phyloP scores from a whole-genome alignment of 2,329 filamentous ascomycete genomes.

The Didymellaceae sp. region DNA sequence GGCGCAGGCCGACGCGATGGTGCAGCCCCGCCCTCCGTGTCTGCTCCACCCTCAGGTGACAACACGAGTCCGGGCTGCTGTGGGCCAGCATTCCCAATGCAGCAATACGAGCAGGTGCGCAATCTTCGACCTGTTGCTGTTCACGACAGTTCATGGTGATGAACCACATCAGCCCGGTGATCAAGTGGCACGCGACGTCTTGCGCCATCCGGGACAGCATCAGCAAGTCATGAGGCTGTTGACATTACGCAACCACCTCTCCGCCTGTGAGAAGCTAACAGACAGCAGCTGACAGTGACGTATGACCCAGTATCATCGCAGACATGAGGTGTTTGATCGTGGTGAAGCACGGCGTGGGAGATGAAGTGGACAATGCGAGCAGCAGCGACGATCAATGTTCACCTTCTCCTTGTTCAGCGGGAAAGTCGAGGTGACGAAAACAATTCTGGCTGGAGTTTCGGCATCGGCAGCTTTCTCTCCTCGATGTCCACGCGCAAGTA shows the following conservation, averaged over 20 bases:
- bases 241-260: slow-evolving; percentile 6
- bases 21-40: slow-evolving; percentile 11
- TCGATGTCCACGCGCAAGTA: background rate
- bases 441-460: background rate
- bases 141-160: background rate
- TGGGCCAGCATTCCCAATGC: slow-evolving; percentile 1
- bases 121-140: slow-evolving; percentile 1
- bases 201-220: background rate
- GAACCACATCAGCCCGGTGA: slow-evolving; percentile 8
- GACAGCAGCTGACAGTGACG: slow-evolving; percentile 6
- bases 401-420: background rate
- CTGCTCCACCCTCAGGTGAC: slow-evolving; percentile 16
- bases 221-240: slow-evolving; percentile 9
- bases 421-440: background rate
- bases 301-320: background rate
- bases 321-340: background rate
- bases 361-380: background rate
- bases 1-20: slow-evolving; percentile 4
- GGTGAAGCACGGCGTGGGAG: background rate
- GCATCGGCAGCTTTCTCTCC: background rate
- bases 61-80: slow-evolving; percentile 2
- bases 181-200: slow-evolving; percentile 14
- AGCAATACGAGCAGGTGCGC: slow-evolving; percentile 9
- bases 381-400: background rate
- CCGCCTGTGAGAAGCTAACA: slow-evolving; percentile 6